Base-by-base conservation (phyloP, 768 basidiomycete species). In the Aureoboletus auriporus region DNA sequence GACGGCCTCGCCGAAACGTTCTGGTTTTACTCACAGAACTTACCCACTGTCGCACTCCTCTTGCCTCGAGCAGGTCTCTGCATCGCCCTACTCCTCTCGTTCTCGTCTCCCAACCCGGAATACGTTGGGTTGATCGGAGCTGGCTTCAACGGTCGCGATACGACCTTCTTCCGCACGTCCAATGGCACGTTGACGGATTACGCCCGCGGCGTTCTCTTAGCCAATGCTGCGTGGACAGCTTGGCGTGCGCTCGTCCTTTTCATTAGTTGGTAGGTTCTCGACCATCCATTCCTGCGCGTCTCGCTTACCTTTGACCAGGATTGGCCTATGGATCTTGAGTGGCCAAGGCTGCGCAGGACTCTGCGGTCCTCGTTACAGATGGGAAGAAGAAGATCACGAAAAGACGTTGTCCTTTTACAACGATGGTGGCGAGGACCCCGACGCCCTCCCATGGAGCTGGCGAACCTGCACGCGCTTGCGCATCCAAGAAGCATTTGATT, bases 1-100 rank as follows among this genome's bases (percentile, higher is more conserved):
- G 77, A 82, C 52, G 77, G 77, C 47, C 69, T 93, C 38, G 86
- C 92, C n/a, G 92, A 95, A 69, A 84, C 84, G 12, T 89, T 78
- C 63, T 89, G 82, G 73, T 82, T 81, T 60, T 87, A 89, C 55
- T 82, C 91, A 1, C 93, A 95, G 71, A 91, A 93, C 61, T 64
- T 86, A 31, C 86, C 92, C 5, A 89, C 87, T 0, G 81, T 93
- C 36, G 77, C 81, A 8, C 75, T 91, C n/a, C 77, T 93, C 36
- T 71, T 95, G 16, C 93, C 93, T 23, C 80, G 93, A 50, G 89
- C 89, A 28, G 90, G 82, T 8, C 70, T 95, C 35, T 76, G 75
- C 36, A 68, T 93, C 5, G 83, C 86, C 1, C 66, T 93, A 27
- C 74, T 93, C n/a, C 67, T 93, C 39, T 66, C 77, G 0, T 87